Percentiles rank a stretch among this genome's conserved stretches.
These are phyloP conservation scores for Aristolochia fimbriata DNA, from an alignment of 164 flowering plant genomes.

Conservation along the genomic window DNA sequence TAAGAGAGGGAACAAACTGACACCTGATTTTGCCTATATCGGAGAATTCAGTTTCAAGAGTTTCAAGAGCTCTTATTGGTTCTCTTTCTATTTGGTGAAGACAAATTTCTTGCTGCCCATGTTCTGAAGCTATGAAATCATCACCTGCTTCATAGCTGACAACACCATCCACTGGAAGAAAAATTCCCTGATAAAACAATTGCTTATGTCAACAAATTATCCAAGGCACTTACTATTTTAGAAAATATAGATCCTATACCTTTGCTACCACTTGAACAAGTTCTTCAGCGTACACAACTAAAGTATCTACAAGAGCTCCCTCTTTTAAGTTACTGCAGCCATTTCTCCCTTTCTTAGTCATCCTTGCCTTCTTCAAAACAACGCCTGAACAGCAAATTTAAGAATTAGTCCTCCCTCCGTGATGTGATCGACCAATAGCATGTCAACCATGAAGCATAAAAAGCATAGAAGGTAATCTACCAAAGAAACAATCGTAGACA, in stretches of 20 bases:
- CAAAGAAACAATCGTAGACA: too few relatives aligned
- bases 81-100: conserved; percentile 5
- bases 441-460: too few relatives aligned
- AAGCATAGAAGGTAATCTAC: too few relatives aligned
- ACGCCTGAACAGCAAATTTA: conserved; percentile 23
- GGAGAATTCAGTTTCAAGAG: too few relatives aligned
- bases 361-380: conserved; percentile 64
- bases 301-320: conserved; percentile 45
- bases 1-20: too few relatives aligned
- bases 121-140: conserved; percentile 17
- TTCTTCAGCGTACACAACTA: conserved; percentile 48
- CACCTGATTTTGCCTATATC: too few relatives aligned
- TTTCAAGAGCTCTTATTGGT: neutral
- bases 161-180: conserved; percentile 32
- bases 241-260: conserved; percentile 18
- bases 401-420: neutral
- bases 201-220: conserved; percentile 3
- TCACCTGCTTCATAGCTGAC: conserved; percentile 20
- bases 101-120: conserved; percentile 9
- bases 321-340: conserved; percentile 24
- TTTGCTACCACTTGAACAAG: conserved; percentile 78
- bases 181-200: conserved; percentile 33
- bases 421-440: conserved; percentile 4
- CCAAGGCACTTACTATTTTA: neutral
- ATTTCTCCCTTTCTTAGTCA: conserved; percentile 52